Base-by-base conservation (phyloP, 768 basidiomycete genomes). In the Clitopilus hobsonii region DNA sequence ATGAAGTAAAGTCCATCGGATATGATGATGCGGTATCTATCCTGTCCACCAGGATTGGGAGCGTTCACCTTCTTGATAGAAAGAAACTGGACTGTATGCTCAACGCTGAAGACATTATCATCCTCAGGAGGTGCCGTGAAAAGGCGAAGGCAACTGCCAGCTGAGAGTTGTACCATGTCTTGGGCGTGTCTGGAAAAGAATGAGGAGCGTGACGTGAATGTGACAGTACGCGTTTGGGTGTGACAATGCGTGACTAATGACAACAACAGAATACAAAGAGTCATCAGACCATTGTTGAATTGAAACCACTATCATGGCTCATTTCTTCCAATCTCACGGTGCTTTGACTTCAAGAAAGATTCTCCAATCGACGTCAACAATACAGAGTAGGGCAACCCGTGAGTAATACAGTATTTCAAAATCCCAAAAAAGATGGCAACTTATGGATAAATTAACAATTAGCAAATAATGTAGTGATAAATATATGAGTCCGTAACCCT, bases 1-100 rank as follows among this genome's bases (percentile, higher is more conserved):
- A 89, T 76, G 67, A 90, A 97, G 60, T 89, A 73, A 18, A 77
- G 75, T 36, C 96, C 94, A 70, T 98, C 96, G 0, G 94, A 96
- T 36, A 98, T 74, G 69, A 98, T 91, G 56, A 96, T 78, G 57
- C 93, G 81, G 69, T 81, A 85, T 55, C 88, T 76, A 64, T 89
- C 87, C 45, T 76, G 59, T 45, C 70, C 25, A 6, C 52, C 68
- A 10, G 61, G 56, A 20, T 58, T 65, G n/a, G 65, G 60, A 7
- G 67, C 65, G 49, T 68, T 73, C 36, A 97, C 87, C 65, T 85
- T 85, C 71, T 93, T 96, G 59, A 94, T 82, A 36, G 85, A 89
- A 49, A 98, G 81, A 45, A 95, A 71, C 64, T 98, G 95, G 0
- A 97, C 72, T 16, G 82, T 79, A 61, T 83, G 79, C 27, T 71